Conservation (phyloP, 495 filamentous ascomycete genomes). For the Aspergillus sclerotioniger region DNA sequence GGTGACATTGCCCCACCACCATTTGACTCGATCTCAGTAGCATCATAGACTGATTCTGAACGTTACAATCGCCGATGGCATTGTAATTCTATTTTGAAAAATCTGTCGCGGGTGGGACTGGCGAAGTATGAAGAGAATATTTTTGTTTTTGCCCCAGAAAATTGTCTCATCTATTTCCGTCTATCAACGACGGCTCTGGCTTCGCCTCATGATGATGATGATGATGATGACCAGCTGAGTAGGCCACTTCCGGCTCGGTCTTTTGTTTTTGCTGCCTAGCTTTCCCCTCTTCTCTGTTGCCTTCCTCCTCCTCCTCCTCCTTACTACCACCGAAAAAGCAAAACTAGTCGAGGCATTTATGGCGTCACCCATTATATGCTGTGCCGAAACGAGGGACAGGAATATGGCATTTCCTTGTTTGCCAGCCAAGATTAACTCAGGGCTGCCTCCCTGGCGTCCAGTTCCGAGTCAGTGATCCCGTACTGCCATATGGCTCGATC, state of each 20-base stretch:
- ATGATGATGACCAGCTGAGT: background rate
- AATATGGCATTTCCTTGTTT: slow-evolving; percentile 5
- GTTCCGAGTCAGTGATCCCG: background rate
- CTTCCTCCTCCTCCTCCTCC: background rate
- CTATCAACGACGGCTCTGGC: background rate
- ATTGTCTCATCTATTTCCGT: slow-evolving; percentile 4
- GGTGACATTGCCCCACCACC: background rate
- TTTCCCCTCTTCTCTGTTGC: background rate
- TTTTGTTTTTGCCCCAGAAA: background rate
- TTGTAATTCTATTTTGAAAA: background rate
- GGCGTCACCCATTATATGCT: slow-evolving; percentile 3
- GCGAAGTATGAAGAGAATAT: background rate
- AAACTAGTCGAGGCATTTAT: background rate
- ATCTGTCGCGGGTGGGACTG: background rate
- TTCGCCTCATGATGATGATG: background rate
- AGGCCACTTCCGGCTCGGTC: background rate
- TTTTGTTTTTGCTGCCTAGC: background rate
- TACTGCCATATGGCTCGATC: slow-evolving; percentile 11
- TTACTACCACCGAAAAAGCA: background rate
- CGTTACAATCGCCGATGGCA: background rate
- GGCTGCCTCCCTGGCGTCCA: background rate
- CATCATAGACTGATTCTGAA: slow-evolving; percentile 1
- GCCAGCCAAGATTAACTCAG: slow-evolving; percentile 3
- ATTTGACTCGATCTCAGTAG: background rate
- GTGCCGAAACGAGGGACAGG: background rate